Base-by-base conservation (phyloP, 1,284 basidiomycete species). In the Ustilago trichophora region DNA sequence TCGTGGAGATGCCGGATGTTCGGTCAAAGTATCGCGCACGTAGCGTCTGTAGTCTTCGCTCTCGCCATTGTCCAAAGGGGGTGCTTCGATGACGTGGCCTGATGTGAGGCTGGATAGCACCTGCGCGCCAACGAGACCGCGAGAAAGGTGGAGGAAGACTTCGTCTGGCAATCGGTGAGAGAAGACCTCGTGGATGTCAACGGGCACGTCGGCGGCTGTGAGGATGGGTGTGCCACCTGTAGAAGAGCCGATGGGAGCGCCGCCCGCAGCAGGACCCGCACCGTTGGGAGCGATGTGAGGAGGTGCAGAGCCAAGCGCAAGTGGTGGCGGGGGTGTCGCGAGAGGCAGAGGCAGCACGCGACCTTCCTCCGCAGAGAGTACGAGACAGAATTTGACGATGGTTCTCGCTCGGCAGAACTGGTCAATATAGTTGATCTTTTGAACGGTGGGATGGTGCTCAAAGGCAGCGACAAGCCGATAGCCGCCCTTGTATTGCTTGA, bases 161-260 rank as follows among this genome's bases (percentile, higher is more conserved):
- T 98, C 94, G 83, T 98, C 95, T 0, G 96, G 95, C 15, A 99
- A 86, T 31, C 93, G 90, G 80, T 91, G 86, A 3, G 93, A 96
- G 84, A 98, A 98, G 68, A 98, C 90, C 47, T 97, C 93, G 80
- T 96, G 91, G 32, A 99, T 84, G 83, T 98, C 95, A 36, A 85
- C 82, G 1, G 95, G 95, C 31, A 98, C 88, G 73, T 98, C 95
- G 21, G 89, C 88, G 0, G 90, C 87, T 0, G 91, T 91, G 41
- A 89, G 72, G 37, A 81, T 82, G 27, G 87, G 72, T 87, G 88
- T 69, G 87, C 86, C 32, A 56, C 45, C 57, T 48, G 48, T 58
- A 36, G 73, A 34, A 69, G 79, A 57, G 88, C 87, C 77, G 87
- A 86, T 66, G 83, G 86, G 26, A 83, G 81, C 68, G 85, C 85